Evolutionary conservation across 352 stramenopile genomes (phyloP).

Genomic region (Pythium guiyangense): DNA sequence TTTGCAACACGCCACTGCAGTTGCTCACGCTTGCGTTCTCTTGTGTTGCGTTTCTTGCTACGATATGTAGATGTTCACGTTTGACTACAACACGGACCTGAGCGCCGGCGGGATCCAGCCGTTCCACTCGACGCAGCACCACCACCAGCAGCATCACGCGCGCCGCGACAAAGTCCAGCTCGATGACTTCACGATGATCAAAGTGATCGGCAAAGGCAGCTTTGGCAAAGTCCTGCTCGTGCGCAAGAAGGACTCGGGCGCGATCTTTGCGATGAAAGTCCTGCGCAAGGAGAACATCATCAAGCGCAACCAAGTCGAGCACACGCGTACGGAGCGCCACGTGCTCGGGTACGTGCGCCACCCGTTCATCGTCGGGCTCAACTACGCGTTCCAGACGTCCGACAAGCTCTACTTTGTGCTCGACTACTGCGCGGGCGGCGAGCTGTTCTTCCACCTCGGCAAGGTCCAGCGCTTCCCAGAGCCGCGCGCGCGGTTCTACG

Average conservation of each 20-base stretch:
- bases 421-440: conserved; percentile 97
- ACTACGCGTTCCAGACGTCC: conserved; percentile 95
- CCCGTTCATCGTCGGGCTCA: conserved; percentile 96
- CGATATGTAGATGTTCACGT: conserved; percentile 55
- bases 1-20: background rate
- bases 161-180: conserved; percentile 81
- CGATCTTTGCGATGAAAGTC: conserved; percentile 99
- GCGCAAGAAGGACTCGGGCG: conserved; percentile 87
- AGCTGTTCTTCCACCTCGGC: conserved; percentile 92
- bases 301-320: conserved; percentile 98
- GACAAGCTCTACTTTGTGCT: conserved; percentile 98
- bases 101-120: conserved; percentile 19
- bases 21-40: conserved; percentile 1
- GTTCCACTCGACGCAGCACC: conserved; percentile 19
- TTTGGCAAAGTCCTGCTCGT: conserved; percentile 97
- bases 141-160: conserved; percentile 29
- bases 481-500: conserved; percentile 94
- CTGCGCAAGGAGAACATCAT: conserved; percentile 99
- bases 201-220: conserved; percentile 95
- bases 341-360: conserved; percentile 97
- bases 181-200: conserved; percentile 95
- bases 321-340: conserved; percentile 97
- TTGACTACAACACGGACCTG: conserved; percentile 66
- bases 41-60: background rate
- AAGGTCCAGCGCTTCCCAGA: conserved; percentile 94